These are phyloP conservation scores for Daldinia childiae DNA, from an alignment of 495 filamentous ascomycete species.

Conservation along the genomic window DNA sequence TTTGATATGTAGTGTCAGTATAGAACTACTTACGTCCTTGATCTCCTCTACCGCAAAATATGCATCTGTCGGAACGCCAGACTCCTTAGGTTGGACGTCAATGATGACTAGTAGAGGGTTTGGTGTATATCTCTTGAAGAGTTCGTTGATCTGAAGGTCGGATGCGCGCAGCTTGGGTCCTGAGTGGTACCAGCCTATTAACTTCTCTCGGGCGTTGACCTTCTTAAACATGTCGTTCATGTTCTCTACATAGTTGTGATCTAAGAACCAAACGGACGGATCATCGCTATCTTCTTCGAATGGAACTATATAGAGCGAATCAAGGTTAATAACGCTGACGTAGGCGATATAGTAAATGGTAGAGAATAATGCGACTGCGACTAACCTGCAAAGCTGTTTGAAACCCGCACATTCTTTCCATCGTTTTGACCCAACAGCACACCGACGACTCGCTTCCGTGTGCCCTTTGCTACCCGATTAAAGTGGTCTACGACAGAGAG, in stretches of 20 bases:
- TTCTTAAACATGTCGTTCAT: constrained; percentile 99
- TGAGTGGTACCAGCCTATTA: constrained; percentile 99
- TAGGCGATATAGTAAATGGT: neutral
- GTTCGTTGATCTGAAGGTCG: constrained; percentile 98
- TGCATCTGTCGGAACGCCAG: constrained; percentile 96
- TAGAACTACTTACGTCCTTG: constrained; percentile 82
- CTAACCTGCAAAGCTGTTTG: constrained; percentile 97
- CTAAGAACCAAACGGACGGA: constrained; percentile 97
- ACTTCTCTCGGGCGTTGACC: constrained; percentile 97
- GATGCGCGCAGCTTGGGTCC: constrained; percentile 96
- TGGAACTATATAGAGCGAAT: constrained; percentile 69
- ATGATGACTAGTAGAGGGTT: constrained; percentile 97
- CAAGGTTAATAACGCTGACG: constrained; percentile 24
- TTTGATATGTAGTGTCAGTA: neutral
- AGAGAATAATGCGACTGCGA: constrained; percentile 42
- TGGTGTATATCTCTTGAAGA: constrained; percentile 98
- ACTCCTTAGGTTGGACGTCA: constrained; percentile 97
- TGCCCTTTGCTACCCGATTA: constrained; percentile 82
- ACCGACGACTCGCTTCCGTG: constrained; percentile 92
- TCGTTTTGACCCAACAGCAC: constrained; percentile 95
- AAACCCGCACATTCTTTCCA: constrained; percentile 93
- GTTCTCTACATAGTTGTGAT: constrained; percentile 98
- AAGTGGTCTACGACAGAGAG: constrained; percentile 99
- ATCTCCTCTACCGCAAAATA: constrained; percentile 99
- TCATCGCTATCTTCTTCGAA: constrained; percentile 99